These are phyloP conservation scores for Gossypium gossypioides DNA, from an alignment of 441 rosid genomes.

Conservation along the genomic window DNA sequence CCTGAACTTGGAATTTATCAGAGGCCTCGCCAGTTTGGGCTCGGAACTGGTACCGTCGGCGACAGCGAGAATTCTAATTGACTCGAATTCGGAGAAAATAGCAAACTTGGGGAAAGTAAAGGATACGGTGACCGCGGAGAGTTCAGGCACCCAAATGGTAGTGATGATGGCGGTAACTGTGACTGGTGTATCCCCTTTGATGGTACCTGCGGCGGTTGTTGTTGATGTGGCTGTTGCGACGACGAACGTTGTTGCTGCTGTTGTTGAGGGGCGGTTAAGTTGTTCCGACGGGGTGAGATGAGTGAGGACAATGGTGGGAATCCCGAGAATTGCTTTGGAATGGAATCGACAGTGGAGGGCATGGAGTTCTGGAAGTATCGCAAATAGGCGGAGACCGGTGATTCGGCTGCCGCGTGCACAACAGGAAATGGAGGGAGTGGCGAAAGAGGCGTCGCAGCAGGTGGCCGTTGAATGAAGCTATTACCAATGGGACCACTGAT, in stretches of 20 bases:
- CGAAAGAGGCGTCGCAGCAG: slow-evolving; percentile 40
- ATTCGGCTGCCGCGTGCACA: slow-evolving; percentile 76
- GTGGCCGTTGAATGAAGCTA: slow-evolving; percentile 32
- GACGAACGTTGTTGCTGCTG: slow-evolving; percentile 18
- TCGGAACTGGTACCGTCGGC: slow-evolving; percentile 59
- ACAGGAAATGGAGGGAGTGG: slow-evolving; percentile 80
- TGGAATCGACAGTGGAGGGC: slow-evolving; percentile 29
- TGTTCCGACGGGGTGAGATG: slow-evolving; percentile 63
- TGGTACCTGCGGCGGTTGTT: slow-evolving; percentile 13
- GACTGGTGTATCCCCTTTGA: slow-evolving; percentile 16
- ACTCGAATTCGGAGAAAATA: slow-evolving; percentile 54
- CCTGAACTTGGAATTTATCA: slow-evolving; percentile 26
- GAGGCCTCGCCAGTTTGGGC: slow-evolving; percentile 51
- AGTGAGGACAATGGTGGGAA: slow-evolving; percentile 47
- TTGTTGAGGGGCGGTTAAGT: slow-evolving; percentile 19
- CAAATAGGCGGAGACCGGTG: slow-evolving; percentile 84
- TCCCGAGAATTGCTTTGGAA: slow-evolving; percentile 39
- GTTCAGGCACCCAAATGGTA: slow-evolving; percentile 59
- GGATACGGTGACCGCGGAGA: slow-evolving; percentile 64
- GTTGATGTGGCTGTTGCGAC: slow-evolving; percentile 19
- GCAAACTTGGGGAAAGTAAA: slow-evolving; percentile 52
- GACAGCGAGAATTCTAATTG: slow-evolving; percentile 57
- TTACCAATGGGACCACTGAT: neutral
- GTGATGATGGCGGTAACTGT: slow-evolving; percentile 35
- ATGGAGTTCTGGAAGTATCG: slow-evolving; percentile 51